These are phyloP conservation scores for Paramecium bursaria DNA, from an alignment of 73 alveolate species.

Conservation along the genomic window DNA sequence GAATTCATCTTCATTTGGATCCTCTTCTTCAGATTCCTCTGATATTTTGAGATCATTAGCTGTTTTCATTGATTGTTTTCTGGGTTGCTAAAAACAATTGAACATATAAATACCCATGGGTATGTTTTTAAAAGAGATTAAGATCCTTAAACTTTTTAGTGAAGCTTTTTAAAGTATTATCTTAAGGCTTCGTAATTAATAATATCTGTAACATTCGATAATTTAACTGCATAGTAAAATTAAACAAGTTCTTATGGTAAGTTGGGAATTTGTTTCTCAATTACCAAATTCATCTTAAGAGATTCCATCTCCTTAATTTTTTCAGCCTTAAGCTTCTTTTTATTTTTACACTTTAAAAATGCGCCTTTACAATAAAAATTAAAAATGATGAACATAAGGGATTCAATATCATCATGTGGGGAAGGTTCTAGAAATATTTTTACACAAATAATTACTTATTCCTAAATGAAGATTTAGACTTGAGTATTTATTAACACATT, in stretches of 20 bases:
- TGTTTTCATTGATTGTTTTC: too few species aligned
- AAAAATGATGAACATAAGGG: not conserved
- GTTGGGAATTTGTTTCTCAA: constrained; percentile 21
- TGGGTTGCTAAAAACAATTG: too few species aligned
- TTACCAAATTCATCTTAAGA: constrained; percentile 11
- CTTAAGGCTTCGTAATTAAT: constrained; percentile 32
- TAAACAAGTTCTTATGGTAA: constrained; percentile 23
- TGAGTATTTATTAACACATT: constrained; percentile 34
- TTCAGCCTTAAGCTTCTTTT: constrained; percentile 24
- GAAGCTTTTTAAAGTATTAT: constrained; percentile 3
- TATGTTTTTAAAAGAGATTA: not conserved
- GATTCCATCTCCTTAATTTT: constrained; percentile 34
- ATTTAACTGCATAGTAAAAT: constrained; percentile 34
- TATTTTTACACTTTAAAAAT: not conserved
- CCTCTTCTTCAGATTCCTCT: too few species aligned
- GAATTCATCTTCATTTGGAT: too few species aligned
- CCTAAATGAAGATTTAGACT: constrained; percentile 48
- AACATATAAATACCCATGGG: constrained; percentile 63
- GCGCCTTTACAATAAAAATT: constrained; percentile 15
- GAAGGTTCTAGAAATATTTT: constrained; percentile 8
- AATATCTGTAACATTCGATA: constrained; percentile 1
- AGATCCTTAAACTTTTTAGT: not conserved
- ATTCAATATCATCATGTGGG: constrained; percentile 42
- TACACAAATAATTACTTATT: not conserved
- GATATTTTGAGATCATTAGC: too few species aligned